Conservation (phyloP, 257 asterid species). For the Gentiana straminea region DNA sequence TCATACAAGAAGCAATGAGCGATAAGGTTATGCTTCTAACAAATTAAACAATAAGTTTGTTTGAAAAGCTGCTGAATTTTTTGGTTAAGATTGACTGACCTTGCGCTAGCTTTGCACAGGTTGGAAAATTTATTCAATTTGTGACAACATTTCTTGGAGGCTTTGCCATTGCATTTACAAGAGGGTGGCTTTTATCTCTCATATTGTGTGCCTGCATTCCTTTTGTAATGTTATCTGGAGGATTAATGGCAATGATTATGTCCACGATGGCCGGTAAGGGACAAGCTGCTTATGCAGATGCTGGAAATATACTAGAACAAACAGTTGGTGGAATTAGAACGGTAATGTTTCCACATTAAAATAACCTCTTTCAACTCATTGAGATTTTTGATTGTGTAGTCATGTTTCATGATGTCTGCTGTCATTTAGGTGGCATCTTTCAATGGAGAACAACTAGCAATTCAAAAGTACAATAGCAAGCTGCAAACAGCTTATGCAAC, state of each 20-base stretch:
- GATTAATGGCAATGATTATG: slow-evolving; percentile 31
- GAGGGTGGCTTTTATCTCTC: slow-evolving; percentile 52
- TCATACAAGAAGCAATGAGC: slow-evolving; percentile 83
- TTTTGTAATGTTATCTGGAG: slow-evolving; percentile 25
- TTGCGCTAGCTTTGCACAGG: slow-evolving; percentile 18
- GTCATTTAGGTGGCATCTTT: slow-evolving; percentile 54
- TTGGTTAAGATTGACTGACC: neutral
- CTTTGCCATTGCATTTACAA: slow-evolving; percentile 38
- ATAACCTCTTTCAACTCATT: neutral
- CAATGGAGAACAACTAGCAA: slow-evolving; percentile 49
- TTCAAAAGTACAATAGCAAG: slow-evolving; percentile 31
- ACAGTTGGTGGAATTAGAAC: slow-evolving; percentile 71
- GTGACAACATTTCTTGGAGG: slow-evolving; percentile 51
- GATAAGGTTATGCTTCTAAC: slow-evolving; percentile 37
- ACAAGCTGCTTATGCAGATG: slow-evolving; percentile 65
- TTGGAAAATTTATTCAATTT: slow-evolving; percentile 46
- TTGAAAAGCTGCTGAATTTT: neutral
- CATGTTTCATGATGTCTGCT: neutral
- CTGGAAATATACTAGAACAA: slow-evolving; percentile 66
- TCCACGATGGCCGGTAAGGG: slow-evolving; percentile 41
- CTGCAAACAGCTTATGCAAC: slow-evolving; percentile 30
- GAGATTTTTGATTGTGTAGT: neutral
- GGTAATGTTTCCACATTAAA: slow-evolving; percentile 18
- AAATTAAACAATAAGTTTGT: neutral
- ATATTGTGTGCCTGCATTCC: slow-evolving; percentile 44